These are phyloP conservation scores for Trichoderma asperelloides DNA, from an alignment of 495 filamentous ascomycete genomes.

Conservation along the genomic window DNA sequence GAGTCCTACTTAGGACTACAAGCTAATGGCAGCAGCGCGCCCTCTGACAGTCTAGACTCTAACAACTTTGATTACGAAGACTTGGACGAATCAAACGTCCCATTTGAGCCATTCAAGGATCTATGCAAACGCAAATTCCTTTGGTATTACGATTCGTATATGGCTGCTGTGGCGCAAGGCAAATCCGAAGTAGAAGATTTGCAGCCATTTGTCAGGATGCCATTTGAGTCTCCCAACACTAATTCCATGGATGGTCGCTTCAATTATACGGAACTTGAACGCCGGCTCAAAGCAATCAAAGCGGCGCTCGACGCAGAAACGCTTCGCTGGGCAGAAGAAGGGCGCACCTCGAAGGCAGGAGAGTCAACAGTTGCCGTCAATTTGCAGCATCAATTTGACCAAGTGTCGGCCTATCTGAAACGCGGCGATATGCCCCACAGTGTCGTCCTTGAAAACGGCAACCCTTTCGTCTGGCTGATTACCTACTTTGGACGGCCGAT, in stretches of 20 bases:
- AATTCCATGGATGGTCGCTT: constrained; percentile 88
- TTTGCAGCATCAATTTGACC: constrained; percentile 74
- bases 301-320: constrained; percentile 63
- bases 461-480: constrained; percentile 57
- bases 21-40: constrained; percentile 32
- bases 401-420: constrained; percentile 67
- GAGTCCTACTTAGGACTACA: constrained; percentile 68
- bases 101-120: constrained; percentile 78
- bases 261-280: constrained; percentile 66
- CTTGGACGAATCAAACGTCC: constrained; percentile 37
- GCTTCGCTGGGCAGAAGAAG: constrained; percentile 60
- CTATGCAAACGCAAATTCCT: constrained; percentile 85
- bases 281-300: constrained; percentile 57
- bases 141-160: constrained; percentile 91
- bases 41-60: constrained; percentile 24
- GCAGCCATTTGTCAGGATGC: constrained; percentile 63
- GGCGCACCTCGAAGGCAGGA: constrained; percentile 49
- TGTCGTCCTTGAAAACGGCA: constrained; percentile 61
- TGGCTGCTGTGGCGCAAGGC: constrained; percentile 56
- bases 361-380: constrained; percentile 71
- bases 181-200: constrained; percentile 50
- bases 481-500: constrained; percentile 88
- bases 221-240: constrained; percentile 62
- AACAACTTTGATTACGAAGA: constrained; percentile 46
- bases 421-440: constrained; percentile 60